Evolutionary conservation across 805 yeast species (phyloP).

Genomic region (Pichia paraexigua): DNA sequence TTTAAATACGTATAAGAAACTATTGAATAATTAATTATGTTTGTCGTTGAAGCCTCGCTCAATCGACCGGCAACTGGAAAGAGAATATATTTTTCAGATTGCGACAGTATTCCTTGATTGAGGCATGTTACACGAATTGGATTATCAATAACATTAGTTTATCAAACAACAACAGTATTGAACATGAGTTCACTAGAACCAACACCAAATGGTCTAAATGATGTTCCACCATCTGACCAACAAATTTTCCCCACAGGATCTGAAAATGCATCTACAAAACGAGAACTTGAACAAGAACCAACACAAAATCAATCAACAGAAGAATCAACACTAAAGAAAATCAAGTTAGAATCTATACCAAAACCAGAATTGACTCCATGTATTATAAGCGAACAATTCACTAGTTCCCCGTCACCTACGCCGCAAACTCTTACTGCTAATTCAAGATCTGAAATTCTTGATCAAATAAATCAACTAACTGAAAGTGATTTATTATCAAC

Average conservation of each 20-base stretch:
- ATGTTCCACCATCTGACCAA: not conserved
- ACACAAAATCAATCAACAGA: not conserved
- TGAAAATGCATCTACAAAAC: not conserved
- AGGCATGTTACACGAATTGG: not conserved
- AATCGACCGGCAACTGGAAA: no score
- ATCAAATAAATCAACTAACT: not conserved
- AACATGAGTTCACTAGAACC: not conserved
- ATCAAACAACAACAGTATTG: not conserved
- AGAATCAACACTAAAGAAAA: not conserved
- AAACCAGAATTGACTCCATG: slow-evolving; percentile 5
- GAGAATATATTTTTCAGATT: no score
- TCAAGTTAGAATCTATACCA: not conserved
- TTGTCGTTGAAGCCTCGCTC: no score
- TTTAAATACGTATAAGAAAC: no score
- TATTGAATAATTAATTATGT: no score
- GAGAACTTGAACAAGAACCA: not conserved
- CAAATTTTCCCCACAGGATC: not conserved
- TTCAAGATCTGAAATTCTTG: not conserved
- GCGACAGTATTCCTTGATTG: no score
- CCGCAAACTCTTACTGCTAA: slow-evolving; percentile 14
- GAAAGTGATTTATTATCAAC: not conserved
- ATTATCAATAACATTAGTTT: no score
- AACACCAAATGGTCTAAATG: not conserved
- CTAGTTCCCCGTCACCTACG: slow-evolving; percentile 11
- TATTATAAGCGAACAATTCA: slow-evolving; percentile 9